These are phyloP conservation scores for Yarrowia sp. DNA, from an alignment of 805 yeast species.

Conservation along the genomic window DNA sequence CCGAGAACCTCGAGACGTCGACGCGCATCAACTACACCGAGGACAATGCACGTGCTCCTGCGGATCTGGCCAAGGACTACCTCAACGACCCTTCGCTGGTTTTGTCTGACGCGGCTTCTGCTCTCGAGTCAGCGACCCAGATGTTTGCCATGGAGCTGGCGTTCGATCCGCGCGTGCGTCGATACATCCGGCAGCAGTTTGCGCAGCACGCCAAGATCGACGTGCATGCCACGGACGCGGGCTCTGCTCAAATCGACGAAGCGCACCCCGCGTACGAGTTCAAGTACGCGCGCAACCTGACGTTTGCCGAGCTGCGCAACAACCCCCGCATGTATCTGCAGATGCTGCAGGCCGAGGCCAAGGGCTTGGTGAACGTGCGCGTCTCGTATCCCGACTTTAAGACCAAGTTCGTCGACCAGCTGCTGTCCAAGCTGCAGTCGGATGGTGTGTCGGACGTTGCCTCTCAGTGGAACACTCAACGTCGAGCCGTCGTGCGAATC, in stretches of 20 bases:
- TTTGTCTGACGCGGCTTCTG: constrained; percentile 41
- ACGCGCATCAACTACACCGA: constrained; percentile 68
- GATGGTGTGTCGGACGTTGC: constrained; percentile 65
- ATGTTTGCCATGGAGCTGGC: constrained; percentile 76
- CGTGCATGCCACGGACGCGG: constrained; percentile 80
- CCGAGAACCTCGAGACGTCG: constrained; percentile 72
- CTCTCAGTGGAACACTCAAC: constrained; percentile 73
- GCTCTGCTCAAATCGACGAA: constrained; percentile 70
- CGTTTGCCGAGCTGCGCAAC: constrained; percentile 71
- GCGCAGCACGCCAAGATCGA: constrained; percentile 62
- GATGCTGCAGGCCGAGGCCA: constrained; percentile 87
- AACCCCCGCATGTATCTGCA: constrained; percentile 78
- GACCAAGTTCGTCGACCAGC: constrained; percentile 42
- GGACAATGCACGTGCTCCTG: constrained; percentile 62
- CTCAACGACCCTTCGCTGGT: constrained; percentile 31
- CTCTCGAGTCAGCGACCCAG: constrained; percentile 69
- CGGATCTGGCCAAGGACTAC: constrained; percentile 50
- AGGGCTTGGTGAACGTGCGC: constrained; percentile 67
- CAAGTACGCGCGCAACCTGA: constrained; percentile 83
- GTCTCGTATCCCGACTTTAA: constrained; percentile 53
- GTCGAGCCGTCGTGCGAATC: constrained; percentile 62
- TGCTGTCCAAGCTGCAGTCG: constrained; percentile 39
- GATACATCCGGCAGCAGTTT: constrained; percentile 58
- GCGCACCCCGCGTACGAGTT: constrained; percentile 82
- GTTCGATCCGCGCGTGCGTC: constrained; percentile 77